phyloP scores from a whole-genome alignment of 257 asterid genomes.

The Nicotiana tabacum region DNA sequence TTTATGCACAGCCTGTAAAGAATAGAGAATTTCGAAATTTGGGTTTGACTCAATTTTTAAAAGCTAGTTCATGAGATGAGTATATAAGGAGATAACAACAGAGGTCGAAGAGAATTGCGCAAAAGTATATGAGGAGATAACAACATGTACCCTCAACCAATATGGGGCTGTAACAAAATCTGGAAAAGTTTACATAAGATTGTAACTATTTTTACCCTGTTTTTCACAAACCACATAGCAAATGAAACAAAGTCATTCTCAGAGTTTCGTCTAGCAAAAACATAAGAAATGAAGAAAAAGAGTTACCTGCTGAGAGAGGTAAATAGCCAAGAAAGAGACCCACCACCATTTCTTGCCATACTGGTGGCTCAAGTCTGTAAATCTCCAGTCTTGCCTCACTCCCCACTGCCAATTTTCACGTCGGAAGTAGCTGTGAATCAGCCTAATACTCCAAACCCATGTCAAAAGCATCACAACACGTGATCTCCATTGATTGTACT shows the following conservation, averaged over 20 bases:
- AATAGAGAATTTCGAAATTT: no score
- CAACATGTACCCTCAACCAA: background rate
- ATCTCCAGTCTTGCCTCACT: conserved; percentile 88
- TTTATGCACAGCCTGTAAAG: no score
- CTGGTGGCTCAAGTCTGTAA: conserved; percentile 54
- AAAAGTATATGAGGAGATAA: no score
- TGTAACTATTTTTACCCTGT: background rate
- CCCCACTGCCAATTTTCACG: conserved; percentile 96
- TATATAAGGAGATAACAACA: no score
- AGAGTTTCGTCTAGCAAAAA: background rate
- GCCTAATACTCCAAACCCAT: conserved; percentile 79
- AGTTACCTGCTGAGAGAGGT: conserved; percentile 73
- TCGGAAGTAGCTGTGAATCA: conserved; percentile 85
- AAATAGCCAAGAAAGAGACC: conserved; percentile 80
- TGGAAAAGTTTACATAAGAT: background rate
- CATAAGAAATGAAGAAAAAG: background rate
- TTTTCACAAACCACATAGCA: background rate
- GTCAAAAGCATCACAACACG: conserved; percentile 49
- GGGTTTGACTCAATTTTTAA: no score
- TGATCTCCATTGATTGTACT: conserved; percentile 55
- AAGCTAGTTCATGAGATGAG: no score
- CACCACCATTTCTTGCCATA: conserved; percentile 94
- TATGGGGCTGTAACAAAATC: background rate
- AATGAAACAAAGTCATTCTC: background rate
- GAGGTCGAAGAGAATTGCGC: no score